Percentiles rank a stretch among this genome's conserved stretches.
These are phyloP conservation scores for Rhododendron griersonianum DNA, from an alignment of 148 eudicot genomes.

Conservation along the genomic window DNA sequence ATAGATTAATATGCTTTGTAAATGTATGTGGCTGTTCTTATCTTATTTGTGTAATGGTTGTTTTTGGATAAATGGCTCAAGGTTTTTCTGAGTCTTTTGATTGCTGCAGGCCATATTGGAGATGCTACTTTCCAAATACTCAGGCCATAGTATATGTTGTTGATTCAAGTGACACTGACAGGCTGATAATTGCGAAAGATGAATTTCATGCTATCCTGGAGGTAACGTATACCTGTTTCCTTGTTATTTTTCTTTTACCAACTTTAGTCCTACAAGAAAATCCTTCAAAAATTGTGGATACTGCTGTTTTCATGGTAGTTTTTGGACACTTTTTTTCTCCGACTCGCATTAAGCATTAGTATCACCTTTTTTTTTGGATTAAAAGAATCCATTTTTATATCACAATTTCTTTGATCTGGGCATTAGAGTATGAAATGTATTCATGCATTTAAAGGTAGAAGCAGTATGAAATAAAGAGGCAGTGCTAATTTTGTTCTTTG, in stretches of 20 bases:
- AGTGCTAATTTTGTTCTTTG: background rate
- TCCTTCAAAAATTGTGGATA: background rate
- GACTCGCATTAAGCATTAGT: background rate
- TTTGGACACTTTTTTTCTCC: background rate
- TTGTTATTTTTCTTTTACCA: background rate
- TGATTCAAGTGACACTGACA: slow-evolving; percentile 97
- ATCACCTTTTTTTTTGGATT: background rate
- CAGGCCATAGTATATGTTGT: slow-evolving; percentile 97
- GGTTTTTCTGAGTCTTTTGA: slow-evolving; percentile 4
- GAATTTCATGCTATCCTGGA: slow-evolving; percentile 95
- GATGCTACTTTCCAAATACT: slow-evolving; percentile 98
- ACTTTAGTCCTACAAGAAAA: background rate
- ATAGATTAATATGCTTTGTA: background rate
- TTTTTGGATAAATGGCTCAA: background rate
- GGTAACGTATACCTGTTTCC: slow-evolving; percentile 29
- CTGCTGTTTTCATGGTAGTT: background rate
- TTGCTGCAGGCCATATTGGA: slow-evolving; percentile 86
- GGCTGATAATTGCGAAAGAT: slow-evolving; percentile 88
- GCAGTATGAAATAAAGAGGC: background rate
- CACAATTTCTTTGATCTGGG: background rate
- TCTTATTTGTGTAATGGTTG: background rate
- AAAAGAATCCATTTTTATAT: background rate
- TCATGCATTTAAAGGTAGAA: background rate
- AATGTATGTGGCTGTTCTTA: background rate
- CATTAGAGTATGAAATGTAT: background rate